Base-by-base conservation (phyloP, 441 rosid genomes). In the Gossypium davidsonii region DNA sequence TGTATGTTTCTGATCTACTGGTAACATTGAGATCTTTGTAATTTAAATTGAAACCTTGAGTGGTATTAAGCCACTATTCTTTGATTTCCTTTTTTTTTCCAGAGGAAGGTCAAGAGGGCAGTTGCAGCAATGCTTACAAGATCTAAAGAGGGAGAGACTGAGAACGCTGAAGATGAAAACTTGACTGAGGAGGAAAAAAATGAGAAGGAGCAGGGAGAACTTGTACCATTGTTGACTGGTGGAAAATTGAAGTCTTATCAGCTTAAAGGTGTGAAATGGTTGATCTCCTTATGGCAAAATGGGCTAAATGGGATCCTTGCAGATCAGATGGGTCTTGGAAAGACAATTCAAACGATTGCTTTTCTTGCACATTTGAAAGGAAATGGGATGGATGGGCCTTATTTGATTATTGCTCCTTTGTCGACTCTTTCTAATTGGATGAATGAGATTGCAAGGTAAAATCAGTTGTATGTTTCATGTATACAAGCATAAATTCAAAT, bases 251-350 rank as follows among this genome's bases (percentile, higher is more conserved):
- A 95, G 78, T 76, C 93, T 4, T 95, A 95, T 80, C 99, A 95
- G 79, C 80, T 95, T 26, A 93, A 90, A 88, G 99, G 99, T 25
- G 92, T 95, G 61, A 95, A 93, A 75, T 95, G 99, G 99, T 81
- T 95, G 70, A 90, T 95, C 74, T 95, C 99, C 10, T 72, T 95
- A 65, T 95, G 98, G 98, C 93, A 90, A 75, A 95, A 95, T 82
- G 99, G 99, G 49, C 82, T 95, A 72, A 93, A 95, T 83, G 98
- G 99, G 48, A 95, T 95, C 75, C 90, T 95, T 75, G 99, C 99
- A 31, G 99, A 95, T 84, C 99, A 95, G 82, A 95, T 92, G 99
- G 99, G 99, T 12, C 93, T 95, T n/a, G 99, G 99, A 79, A 95
- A 95, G 89, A 93, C 99, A 1, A 93, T 95, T 79, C 99, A 95